Percentiles rank a stretch among this genome's conserved stretches.
phyloP scores from a whole-genome alignment of 306 rosid genomes.

The Alnus glutinosa region DNA sequence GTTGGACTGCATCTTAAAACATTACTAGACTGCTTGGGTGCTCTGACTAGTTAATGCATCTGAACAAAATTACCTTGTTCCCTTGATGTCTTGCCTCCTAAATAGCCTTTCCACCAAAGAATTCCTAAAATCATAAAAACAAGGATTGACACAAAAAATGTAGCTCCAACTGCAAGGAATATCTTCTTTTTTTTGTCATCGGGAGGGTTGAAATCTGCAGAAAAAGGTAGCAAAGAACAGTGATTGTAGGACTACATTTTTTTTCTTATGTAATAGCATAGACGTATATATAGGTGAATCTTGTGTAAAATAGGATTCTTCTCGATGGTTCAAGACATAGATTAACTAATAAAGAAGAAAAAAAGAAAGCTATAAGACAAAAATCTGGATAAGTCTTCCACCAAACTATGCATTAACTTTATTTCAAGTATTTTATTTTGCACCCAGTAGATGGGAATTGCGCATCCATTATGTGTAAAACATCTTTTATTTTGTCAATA shows the following conservation, averaged over 20 bases:
- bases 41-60: neutral
- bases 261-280: neutral
- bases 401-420: neutral
- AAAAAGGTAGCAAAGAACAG: neutral
- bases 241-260: neutral
- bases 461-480: neutral
- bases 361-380: neutral
- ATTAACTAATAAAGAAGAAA: neutral
- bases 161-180: constrained; percentile 6
- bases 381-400: neutral
- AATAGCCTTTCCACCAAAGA: constrained; percentile 28
- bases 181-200: constrained; percentile 4
- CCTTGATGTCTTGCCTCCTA: constrained; percentile 7
- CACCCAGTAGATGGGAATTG: neutral
- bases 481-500: too few species aligned
- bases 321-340: neutral
- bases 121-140: constrained; percentile 10
- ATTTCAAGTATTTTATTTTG: neutral
- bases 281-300: neutral
- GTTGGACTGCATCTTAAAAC: neutral
- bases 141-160: neutral
- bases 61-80: constrained; percentile 23
- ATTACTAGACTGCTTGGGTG: constrained; percentile 10
- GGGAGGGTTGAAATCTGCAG: constrained; percentile 27
- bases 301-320: neutral